A percentile compares a stretch with the other conserved stretches of the same genome.
Conservation (phyloP, 768 basidiomycete genomes). For the Cubamyces sp. region DNA sequence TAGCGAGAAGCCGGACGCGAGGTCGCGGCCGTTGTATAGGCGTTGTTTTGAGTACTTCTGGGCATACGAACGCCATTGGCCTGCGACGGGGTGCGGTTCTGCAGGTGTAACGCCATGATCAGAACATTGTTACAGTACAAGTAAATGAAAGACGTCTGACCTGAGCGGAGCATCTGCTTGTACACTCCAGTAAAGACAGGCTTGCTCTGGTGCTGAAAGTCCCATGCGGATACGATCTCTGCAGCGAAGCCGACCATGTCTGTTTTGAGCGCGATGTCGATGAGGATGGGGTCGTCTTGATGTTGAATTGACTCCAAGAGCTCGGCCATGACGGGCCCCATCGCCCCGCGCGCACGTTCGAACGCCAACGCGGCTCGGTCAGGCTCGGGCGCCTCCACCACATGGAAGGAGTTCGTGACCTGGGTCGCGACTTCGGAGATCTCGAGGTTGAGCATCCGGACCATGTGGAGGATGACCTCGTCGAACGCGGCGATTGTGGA, state of each 20-base stretch:
- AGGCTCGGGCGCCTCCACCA: conserved; percentile 13
- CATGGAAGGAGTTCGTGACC: conserved; percentile 25
- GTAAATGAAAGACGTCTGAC: conserved; percentile 6
- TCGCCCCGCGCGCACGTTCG: conserved; percentile 24
- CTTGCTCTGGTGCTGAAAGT: conserved; percentile 28
- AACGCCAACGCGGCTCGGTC: conserved; percentile 14
- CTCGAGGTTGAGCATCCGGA: conserved; percentile 27
- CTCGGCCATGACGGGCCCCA: conserved; percentile 29
- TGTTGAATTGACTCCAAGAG: conserved; percentile 26
- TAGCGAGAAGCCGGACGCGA: conserved; percentile 24
- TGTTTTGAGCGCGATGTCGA: conserved; percentile 30
- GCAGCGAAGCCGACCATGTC: conserved; percentile 29
- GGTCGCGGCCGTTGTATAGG: conserved; percentile 27
- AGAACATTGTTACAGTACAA: background rate
- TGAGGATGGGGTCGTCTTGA: conserved; percentile 28
- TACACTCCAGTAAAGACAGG: conserved; percentile 24
- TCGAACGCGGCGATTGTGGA: conserved; percentile 11
- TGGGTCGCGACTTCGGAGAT: conserved; percentile 26
- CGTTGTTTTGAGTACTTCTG: conserved; percentile 27
- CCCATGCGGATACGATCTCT: conserved; percentile 26
- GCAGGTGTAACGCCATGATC: background rate
- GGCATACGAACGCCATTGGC: conserved; percentile 27
- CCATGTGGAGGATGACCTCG: conserved; percentile 24
- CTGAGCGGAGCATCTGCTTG: conserved; percentile 26
- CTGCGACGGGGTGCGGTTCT: conserved; percentile 24